Conservation (phyloP, 441 rosid genomes). For the Bruguiera hainesii region DNA sequence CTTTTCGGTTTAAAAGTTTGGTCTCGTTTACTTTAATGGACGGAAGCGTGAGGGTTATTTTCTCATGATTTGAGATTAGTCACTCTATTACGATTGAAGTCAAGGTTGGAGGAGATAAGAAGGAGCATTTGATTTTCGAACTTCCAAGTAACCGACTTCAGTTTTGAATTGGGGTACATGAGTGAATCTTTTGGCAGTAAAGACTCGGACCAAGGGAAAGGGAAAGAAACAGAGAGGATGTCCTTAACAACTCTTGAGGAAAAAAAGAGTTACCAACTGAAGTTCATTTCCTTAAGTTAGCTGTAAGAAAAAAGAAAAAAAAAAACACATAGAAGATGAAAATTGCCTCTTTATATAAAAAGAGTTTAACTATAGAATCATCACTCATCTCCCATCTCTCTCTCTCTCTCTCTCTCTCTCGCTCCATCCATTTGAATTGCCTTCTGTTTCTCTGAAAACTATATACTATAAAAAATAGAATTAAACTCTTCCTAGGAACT, state of each 20-base stretch:
- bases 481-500: constrained; percentile 21
- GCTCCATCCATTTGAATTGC: constrained; percentile 12
- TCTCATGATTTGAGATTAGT: too few relatives aligned
- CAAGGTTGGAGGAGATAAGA: too few relatives aligned
- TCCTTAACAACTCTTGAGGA: neutral
- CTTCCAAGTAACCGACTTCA: neutral
- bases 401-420: constrained; percentile 11
- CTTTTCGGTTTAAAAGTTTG: too few relatives aligned
- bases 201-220: too few relatives aligned
- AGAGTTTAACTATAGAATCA: constrained; percentile 35
- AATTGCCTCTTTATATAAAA: constrained; percentile 35
- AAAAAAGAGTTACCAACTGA: neutral
- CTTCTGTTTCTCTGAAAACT: constrained; percentile 31
- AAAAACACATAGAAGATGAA: neutral
- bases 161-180: neutral
- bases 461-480: constrained; percentile 25
- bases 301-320: constrained; percentile 2
- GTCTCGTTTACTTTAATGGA: too few relatives aligned
- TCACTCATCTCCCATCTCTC: constrained; percentile 19
- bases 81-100: too few relatives aligned
- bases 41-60: too few relatives aligned
- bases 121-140: neutral
- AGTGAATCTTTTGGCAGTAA: too few relatives aligned
- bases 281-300: neutral
- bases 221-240: neutral